Evolutionary conservation across 2,329 filamentous ascomycete species (phyloP), one percentile per base, ranked within the genome.

Genomic region (Aspergillus amoenus): DNA sequence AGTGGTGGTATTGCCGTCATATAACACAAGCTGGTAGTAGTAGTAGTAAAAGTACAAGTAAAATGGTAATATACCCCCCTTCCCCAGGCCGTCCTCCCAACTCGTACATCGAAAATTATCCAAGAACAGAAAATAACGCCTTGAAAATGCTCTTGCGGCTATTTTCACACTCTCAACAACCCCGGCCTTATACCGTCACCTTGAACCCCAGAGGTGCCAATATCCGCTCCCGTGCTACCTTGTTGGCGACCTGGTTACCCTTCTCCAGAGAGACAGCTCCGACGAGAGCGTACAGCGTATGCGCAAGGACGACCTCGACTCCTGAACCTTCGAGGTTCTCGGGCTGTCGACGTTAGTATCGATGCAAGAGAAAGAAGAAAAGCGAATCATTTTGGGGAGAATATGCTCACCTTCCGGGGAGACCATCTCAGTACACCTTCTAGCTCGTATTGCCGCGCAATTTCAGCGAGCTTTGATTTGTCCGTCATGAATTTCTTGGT

Each of bases 251-350:
- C 44, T 88, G 86, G 39, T 88, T 89, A 46, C 94, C 94, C 65
- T 89, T 87, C 74, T 97, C 91, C 68, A 99, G 79, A n/a, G 91
- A 88, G 52, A 99, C 76, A 11, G 94, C 94, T 21, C 94, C 94
- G 44, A 97, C 78, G 55, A 99, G 88, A 45, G 93, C 91, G 71
- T 92, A 91, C 55, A 99, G 68, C 3, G 91, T 85, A 60, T 91
- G 87, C 48, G 88, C 84, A 55, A 96, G 78, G 22, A 97, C 87
- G 4, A 87, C 80, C 24, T 90, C 84, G 27, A 89, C 75, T 64
- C 94, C 94, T 0, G 91, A 96, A 17, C 79, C 77, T 51, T 82
- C 73, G 53, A 96, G 81, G 66, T 92, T 87, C 60, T 87, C 79
- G 21, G 86, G 83, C 83, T 87, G 43, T 48, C 21, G 18, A 27